Percentiles rank a stretch among this genome's conserved stretches.
Evolutionary conservation across 257 asterid species (phyloP).

Genomic region (Solanum pinnatisectum): DNA sequence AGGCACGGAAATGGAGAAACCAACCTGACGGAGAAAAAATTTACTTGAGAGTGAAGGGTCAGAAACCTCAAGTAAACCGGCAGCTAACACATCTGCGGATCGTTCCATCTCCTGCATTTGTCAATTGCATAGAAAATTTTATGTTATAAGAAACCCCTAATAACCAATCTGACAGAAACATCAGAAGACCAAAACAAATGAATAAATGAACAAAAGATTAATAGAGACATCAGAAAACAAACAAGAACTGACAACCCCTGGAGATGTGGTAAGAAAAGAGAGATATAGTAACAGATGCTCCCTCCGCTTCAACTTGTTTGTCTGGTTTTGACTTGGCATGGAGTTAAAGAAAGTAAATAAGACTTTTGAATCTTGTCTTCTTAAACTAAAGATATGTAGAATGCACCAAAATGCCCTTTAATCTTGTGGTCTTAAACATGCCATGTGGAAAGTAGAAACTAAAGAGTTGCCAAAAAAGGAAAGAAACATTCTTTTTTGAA

Average conservation of each 20-base stretch:
- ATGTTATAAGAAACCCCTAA: slow-evolving; percentile 3
- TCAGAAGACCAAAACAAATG: not conserved
- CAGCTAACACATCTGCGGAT: slow-evolving; percentile 98
- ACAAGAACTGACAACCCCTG: not conserved
- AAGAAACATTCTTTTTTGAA: not conserved
- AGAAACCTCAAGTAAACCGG: slow-evolving; percentile 93
- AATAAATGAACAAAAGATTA: not conserved
- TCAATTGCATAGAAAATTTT: not conserved
- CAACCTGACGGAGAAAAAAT: slow-evolving; percentile 89
- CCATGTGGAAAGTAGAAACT: not conserved
- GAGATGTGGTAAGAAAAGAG: not conserved
- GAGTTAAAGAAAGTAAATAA: not conserved
- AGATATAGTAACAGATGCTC: not conserved
- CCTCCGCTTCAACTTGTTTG: not conserved
- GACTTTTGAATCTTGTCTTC: not conserved
- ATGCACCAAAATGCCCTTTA: not conserved
- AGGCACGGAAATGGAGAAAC: slow-evolving; percentile 10
- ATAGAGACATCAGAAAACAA: not conserved
- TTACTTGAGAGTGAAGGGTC: slow-evolving; percentile 78
- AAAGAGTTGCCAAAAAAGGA: not conserved
- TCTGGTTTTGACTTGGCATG: not conserved
- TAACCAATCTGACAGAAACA: not conserved
- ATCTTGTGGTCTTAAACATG: not conserved
- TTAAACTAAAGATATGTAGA: not conserved
- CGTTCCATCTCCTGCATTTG: slow-evolving; percentile 86